Evolutionary conservation across 257 asterid species (phyloP).

Genomic region (Lycium ferocissimum): DNA sequence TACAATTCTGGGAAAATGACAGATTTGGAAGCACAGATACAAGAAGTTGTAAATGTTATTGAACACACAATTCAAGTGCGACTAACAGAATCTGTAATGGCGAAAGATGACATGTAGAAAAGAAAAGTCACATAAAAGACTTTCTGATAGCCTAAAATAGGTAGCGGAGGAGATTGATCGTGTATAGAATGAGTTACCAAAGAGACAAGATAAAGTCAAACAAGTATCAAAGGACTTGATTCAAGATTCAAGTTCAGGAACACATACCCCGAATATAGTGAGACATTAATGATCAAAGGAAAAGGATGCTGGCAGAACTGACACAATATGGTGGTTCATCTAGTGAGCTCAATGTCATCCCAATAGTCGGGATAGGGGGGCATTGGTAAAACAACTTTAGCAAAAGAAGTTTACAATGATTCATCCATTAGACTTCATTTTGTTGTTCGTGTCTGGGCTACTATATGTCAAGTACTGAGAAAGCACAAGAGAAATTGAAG

Average conservation of each 20-base stretch:
- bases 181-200: background rate
- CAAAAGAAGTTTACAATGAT: background rate
- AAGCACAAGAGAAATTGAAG: too few relatives aligned
- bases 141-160: background rate
- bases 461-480: background rate
- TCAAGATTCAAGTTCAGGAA: background rate
- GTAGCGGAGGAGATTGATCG: background rate
- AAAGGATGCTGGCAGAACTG: background rate
- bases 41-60: background rate
- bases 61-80: background rate
- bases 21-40: background rate
- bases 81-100: background rate
- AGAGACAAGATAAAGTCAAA: background rate
- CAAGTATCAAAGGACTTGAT: background rate
- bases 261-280: background rate
- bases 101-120: background rate
- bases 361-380: conserved; percentile 34
- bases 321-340: background rate
- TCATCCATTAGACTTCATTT: background rate
- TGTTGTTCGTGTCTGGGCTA: conserved; percentile 30
- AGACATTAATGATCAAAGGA: background rate
- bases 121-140: background rate
- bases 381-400: conserved; percentile 38
- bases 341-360: background rate
- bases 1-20: background rate